Evolutionary conservation across 208 protist species (phyloP).

Genomic region (Eutreptiella sp.): DNA sequence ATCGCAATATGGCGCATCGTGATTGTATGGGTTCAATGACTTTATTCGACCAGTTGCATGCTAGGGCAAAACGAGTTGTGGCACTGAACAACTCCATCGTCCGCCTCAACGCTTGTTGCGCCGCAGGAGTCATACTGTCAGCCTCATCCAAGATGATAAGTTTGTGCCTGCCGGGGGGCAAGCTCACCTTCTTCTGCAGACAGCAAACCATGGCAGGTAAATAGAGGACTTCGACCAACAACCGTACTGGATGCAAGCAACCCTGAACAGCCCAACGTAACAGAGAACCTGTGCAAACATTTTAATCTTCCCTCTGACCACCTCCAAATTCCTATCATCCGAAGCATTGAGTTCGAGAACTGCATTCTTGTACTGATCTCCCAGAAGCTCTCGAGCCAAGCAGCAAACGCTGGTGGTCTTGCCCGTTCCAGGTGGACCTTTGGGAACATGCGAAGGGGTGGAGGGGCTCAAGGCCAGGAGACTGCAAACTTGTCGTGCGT

Average conservation of each 20-base stretch:
- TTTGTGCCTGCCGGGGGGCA: slow-evolving; percentile 86
- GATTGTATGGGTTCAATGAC: slow-evolving; percentile 99
- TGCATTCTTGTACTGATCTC: slow-evolving; percentile 73
- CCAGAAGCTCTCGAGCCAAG: slow-evolving; percentile 86
- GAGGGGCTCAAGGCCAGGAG: background rate
- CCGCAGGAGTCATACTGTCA: slow-evolving; percentile 95
- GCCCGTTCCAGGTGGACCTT: slow-evolving; percentile 73
- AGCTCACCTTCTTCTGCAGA: slow-evolving; percentile 83
- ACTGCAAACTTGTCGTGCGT: background rate
- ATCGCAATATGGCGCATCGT: slow-evolving; percentile 78
- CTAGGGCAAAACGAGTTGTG: slow-evolving; percentile 97
- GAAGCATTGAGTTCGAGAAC: slow-evolving; percentile 99
- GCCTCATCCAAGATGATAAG: slow-evolving; percentile 99
- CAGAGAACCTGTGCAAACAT: slow-evolving; percentile 86
- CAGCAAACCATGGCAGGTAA: no score
- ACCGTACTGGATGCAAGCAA: no score
- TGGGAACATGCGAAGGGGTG: background rate
- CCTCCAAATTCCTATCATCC: slow-evolving; percentile 96
- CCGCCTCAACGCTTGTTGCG: slow-evolving; percentile 95
- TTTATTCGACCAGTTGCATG: slow-evolving; percentile 97
- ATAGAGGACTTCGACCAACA: background rate
- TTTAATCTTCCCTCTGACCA: slow-evolving; percentile 97
- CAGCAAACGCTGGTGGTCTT: slow-evolving; percentile 97
- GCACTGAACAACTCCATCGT: slow-evolving; percentile 96
- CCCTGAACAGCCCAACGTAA: no score